Evolutionary conservation across 225 moss, liverwort and hornwort genomes (phyloP).

Genomic region (Bryum argenteum): DNA sequence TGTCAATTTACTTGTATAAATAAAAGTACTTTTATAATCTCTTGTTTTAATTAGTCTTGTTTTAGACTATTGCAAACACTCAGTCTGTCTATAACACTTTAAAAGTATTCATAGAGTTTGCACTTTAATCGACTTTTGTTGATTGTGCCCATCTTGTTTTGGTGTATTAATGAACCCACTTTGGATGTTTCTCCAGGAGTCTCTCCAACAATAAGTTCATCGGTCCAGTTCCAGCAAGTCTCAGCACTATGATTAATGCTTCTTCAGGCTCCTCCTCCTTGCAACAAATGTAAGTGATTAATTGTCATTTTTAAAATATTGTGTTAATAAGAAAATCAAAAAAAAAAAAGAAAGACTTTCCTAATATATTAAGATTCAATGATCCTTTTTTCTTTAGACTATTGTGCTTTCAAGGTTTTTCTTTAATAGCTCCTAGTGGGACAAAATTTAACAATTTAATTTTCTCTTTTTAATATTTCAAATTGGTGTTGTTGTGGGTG

Average conservation of each 20-base stretch:
- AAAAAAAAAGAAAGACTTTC: background rate
- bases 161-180: too few relatives aligned
- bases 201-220: conserved; percentile 43
- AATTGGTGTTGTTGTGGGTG: background rate
- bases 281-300: conserved; percentile 45
- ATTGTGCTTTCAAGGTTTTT: too few relatives aligned
- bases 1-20: conserved; percentile 1
- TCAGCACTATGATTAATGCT: conserved; percentile 11
- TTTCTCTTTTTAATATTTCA: too few relatives aligned
- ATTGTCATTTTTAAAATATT: background rate
- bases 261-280: background rate
- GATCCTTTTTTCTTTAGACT: too few relatives aligned
- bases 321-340: background rate
- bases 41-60: too few relatives aligned
- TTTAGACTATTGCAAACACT: too few relatives aligned
- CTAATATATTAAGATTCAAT: background rate
- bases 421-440: too few relatives aligned
- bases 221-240: conserved; percentile 33
- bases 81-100: too few relatives aligned
- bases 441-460: too few relatives aligned
- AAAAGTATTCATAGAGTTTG: too few relatives aligned
- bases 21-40: background rate
- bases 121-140: too few relatives aligned
- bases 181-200: conserved; percentile 38
- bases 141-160: too few relatives aligned